Conservation (phyloP, 129 eudicot genomes). For the Flaveria trinervia region DNA sequence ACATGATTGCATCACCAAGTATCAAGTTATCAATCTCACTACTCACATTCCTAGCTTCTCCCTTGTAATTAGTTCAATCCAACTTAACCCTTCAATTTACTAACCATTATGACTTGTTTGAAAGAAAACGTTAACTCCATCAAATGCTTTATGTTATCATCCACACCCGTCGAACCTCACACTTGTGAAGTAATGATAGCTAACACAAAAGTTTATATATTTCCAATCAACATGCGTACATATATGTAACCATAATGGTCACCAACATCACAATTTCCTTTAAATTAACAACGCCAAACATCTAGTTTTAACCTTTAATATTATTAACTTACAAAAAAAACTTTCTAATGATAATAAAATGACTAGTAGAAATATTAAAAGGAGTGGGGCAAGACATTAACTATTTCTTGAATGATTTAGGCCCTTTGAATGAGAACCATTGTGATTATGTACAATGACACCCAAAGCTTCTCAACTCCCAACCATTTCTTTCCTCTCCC, state of each 20-base stretch:
- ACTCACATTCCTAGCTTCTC: no score
- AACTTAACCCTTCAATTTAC: no score
- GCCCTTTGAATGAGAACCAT: constrained; percentile 34
- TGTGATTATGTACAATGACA: constrained; percentile 27
- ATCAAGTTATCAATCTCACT: no score
- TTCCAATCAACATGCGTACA: background rate
- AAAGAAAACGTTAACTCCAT: no score
- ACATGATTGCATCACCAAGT: no score
- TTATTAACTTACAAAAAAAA: background rate
- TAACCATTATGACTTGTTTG: no score
- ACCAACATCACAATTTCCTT: background rate
- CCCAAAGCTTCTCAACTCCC: constrained; percentile 30
- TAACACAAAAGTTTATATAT: background rate
- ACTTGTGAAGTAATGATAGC: no score
- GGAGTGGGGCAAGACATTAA: background rate
- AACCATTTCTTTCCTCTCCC: constrained; percentile 43
- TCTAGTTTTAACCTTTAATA: background rate
- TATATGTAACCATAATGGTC: constrained; percentile 8
- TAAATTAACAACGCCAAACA: background rate
- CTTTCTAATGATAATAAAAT: background rate
- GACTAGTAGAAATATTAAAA: constrained; percentile 13
- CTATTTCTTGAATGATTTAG: constrained; percentile 18
- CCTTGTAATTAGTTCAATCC: no score
- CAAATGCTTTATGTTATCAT: no score
- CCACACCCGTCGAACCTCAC: no score